Base-by-base conservation (phyloP, 176 grass and related monocot genomes). In the Elaeis guineensis region DNA sequence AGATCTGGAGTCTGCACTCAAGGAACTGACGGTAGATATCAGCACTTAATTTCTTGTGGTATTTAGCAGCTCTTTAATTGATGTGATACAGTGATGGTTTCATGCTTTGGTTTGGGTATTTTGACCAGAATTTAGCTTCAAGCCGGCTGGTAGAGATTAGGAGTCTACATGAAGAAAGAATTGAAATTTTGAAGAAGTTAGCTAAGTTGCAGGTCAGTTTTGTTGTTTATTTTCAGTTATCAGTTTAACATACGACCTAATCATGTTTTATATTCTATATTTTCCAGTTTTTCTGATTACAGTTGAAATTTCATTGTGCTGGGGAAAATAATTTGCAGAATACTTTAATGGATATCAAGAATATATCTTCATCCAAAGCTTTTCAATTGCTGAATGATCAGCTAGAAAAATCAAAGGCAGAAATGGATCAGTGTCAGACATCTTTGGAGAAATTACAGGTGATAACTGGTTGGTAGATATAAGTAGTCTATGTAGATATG, bases 371-470 rank as follows among this genome's bases (percentile, higher is more conserved):
- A 79, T 89, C 88, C 57, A 85, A 79, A 78, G 79, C 82, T 58
- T 98, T 83, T 69, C 75, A 72, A 65, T 67, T 81, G 68, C 67
- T 93, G 63, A 89, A 79, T 61, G 85, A 89, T 26, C 76, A 76
- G 72, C 54, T 93, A 59, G 64, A 77, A 77, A 86, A 68, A 58
- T 89, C 88, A 79, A 69, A 66, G 39, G 62, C 66, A 77, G 94
- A 98, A 78, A 35, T 92, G 69, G 77, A 89, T 54, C 59, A 74
- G 39, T 81, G 55, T 58, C 78, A 52, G 32, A 50, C 52, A 71
- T 74, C 79, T 52, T 48, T 88, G 57, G 88, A 93, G 61, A 98
- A 98, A 98, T 90, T 98, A 77, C 94, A 98, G 94, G 94, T 98
- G 77, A 56, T 82, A 87, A 83, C 63, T 80, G 71, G 67, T 87